Percentiles rank a stretch among this genome's conserved stretches.
Conservation (phyloP, 441 rosid genomes). For the Adansonia madagascariensis region DNA sequence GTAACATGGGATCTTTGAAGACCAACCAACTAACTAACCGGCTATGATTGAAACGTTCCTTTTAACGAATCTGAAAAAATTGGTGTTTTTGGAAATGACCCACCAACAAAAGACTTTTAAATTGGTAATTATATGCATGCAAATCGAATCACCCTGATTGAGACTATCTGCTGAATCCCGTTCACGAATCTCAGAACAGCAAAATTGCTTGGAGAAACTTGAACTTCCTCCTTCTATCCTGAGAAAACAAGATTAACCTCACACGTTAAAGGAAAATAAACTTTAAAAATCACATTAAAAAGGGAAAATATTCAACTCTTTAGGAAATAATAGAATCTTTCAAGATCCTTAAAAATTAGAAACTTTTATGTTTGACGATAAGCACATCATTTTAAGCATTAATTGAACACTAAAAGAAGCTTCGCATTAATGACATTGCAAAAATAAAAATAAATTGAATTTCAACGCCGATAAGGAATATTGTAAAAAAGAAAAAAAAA, state of each 20-base stretch:
- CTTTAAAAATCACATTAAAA: background rate
- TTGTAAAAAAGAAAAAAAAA: background rate
- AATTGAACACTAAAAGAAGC: background rate
- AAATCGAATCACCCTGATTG: background rate
- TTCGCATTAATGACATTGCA: background rate
- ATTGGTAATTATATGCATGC: background rate
- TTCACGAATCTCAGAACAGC: constrained; percentile 8
- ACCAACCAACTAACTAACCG: background rate
- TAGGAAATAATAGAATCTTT: constrained; percentile 16
- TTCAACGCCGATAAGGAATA: background rate
- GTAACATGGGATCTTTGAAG: background rate
- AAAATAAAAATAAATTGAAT: background rate
- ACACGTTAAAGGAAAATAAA: background rate
- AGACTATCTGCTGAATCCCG: background rate
- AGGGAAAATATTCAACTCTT: background rate
- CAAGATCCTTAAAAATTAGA: background rate
- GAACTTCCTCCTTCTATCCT: constrained; percentile 1
- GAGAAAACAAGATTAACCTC: constrained; percentile 2
- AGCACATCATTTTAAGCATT: background rate
- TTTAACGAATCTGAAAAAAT: background rate
- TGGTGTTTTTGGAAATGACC: constrained; percentile 15
- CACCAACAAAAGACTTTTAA: constrained; percentile 13
- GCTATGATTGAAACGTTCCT: background rate
- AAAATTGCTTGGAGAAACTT: background rate
- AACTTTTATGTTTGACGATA: background rate